Evolutionary conservation across 306 rosid species (phyloP).

Genomic region (Casuarina glauca): DNA sequence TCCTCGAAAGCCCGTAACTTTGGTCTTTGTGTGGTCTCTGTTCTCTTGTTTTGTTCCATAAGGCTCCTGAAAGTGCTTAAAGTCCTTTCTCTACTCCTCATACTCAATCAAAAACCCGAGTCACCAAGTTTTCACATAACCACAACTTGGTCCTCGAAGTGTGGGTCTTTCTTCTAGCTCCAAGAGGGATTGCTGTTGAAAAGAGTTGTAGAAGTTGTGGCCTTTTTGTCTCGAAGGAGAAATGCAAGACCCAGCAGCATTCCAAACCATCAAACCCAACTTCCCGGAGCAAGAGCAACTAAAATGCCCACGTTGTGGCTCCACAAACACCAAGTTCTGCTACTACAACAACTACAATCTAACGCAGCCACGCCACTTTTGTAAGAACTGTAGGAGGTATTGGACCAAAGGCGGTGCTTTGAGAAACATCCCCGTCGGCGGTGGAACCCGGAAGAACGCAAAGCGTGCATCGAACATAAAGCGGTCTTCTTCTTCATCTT

Average conservation of each 20-base stretch:
- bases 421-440: slow-evolving; percentile 87
- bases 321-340: slow-evolving; percentile 87
- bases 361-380: slow-evolving; percentile 96
- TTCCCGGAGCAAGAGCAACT: slow-evolving; percentile 89
- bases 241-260: slow-evolving; percentile 70
- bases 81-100: not conserved
- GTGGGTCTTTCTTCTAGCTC: not conserved
- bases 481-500: slow-evolving; percentile 39
- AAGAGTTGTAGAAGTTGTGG: not conserved
- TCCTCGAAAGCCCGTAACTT: not conserved
- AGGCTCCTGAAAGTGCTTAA: not conserved
- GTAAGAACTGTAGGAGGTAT: slow-evolving; percentile 86
- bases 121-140: slow-evolving; percentile 3
- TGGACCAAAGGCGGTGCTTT: slow-evolving; percentile 97
- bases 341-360: slow-evolving; percentile 97
- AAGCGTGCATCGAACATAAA: slow-evolving; percentile 52
- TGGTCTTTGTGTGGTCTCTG: not conserved
- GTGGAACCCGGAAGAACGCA: slow-evolving; percentile 76
- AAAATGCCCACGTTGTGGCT: slow-evolving; percentile 88
- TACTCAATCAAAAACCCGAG: slow-evolving; percentile 18
- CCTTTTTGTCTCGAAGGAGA: not conserved
- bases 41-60: not conserved
- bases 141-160: slow-evolving; percentile 4
- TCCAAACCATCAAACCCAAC: slow-evolving; percentile 55
- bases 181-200: not conserved